Base-by-base conservation (phyloP, 2,329 filamentous ascomycete genomes). In the Colletotrichum abscissum region DNA sequence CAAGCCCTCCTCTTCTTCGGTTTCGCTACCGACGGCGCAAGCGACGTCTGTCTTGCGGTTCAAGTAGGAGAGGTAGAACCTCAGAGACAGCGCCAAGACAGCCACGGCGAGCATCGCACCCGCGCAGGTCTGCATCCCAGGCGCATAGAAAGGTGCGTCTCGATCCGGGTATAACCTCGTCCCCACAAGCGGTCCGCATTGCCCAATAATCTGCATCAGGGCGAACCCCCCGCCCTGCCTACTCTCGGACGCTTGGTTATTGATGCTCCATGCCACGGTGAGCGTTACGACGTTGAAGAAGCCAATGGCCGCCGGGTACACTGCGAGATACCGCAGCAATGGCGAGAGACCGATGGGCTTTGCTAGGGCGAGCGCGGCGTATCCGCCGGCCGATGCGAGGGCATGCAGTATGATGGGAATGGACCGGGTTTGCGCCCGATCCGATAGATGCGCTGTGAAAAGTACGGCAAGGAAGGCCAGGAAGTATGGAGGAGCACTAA, bases 261-360 rank as follows among this genome's bases (percentile, higher is more conserved):
- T 97, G 79, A 98, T 90, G 46, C 90, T 94, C 95, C 95, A 98
- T 1, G 94, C 93, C 69, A 98, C 93, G 76, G 95, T 92, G 38
- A 97, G 88, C 0, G 94, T 95, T 70, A 97, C 93, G 24, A 94
- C 93, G 73, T 90, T 92, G 86, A 97, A 96, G 83, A 97, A 97
- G 4, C 95, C 95, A 1, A 91, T 85, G 2, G 92, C 89, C 2
- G 95, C 94, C 0, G 94, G 94, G 80, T 93, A 97, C 8, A 97
- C 88, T 69, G 92, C 93, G 6, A 92, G 77, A 78, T 98, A 98
- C 22, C 94, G 88, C 49, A 89, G 74, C 57, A 81, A 87, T 63
- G 84, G 78, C 4, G 85, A 79, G 26, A 90, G 80, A 22, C 80
- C 74, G 19, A 87, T 79, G 2, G 79, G 76, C n/a, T 88, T 86